Evolutionary conservation across 495 filamentous ascomycete species (phyloP).

Genomic region (Trichoderma virens): DNA sequence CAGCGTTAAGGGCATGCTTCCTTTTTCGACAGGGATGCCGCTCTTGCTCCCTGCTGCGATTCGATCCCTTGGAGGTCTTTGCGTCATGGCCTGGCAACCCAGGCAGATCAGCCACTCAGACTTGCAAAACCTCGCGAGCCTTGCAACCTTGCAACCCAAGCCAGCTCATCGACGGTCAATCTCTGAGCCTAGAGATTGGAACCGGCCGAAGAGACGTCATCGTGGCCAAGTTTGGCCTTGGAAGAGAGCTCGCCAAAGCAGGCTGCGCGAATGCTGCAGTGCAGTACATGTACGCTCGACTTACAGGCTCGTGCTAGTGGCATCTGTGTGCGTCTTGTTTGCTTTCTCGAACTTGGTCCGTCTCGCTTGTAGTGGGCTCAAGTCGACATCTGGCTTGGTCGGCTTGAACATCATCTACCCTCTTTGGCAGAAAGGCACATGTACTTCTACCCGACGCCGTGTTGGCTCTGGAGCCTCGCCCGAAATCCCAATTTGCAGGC

Average conservation of each 20-base stretch:
- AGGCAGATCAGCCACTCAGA: background rate
- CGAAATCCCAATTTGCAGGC: background rate
- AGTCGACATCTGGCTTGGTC: background rate
- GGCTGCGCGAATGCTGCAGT: background rate
- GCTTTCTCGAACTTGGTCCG: background rate
- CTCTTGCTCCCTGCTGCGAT: background rate
- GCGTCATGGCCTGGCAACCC: conserved; percentile 1
- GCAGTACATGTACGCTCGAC: too few species aligned
- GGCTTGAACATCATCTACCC: background rate
- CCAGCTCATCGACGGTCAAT: background rate
- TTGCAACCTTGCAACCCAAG: conserved; percentile 1
- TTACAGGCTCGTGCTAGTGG: background rate
- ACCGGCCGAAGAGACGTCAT: background rate
- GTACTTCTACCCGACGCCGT: background rate
- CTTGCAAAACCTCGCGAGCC: background rate
- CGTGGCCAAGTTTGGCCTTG: background rate
- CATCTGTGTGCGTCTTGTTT: background rate
- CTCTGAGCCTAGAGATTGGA: background rate
- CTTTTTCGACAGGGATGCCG: background rate
- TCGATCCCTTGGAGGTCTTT: background rate
- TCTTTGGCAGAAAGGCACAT: background rate
- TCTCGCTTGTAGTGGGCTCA: background rate
- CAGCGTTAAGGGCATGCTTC: conserved; percentile 3
- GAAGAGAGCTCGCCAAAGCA: background rate
- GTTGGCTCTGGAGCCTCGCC: background rate